Evolutionary conservation across 768 basidiomycete species (phyloP), one percentile per base, ranked within the genome.

Genomic region (Gymnopilus junonius): DNA sequence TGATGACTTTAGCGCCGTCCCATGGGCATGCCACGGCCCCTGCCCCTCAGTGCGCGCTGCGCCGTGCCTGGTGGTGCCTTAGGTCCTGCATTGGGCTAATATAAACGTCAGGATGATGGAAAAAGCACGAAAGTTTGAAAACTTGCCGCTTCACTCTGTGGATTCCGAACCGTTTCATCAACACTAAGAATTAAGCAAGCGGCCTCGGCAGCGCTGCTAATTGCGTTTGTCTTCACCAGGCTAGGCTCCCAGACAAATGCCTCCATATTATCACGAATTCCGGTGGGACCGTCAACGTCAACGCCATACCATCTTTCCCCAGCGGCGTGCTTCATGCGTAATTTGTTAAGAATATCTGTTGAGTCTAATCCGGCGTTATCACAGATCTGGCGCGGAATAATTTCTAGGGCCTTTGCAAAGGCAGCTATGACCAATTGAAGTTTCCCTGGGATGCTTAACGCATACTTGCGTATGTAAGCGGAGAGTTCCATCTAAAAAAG

Each of bases 161-260:
- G 97, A 73, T 95, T 97, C 66, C 92, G 84, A 29, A 99, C 95
- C 5, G 97, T 99, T 82, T 99, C 97, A 71, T 99, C 97, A 3
- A 99, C 93, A 67, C 93, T 95, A 61, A 99, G 79, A 69, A 99
- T 94, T 74, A 99, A 76, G 77, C 93, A 98, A 11, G 97, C 97
- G 10, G 97, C 97, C 77, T 99, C 97, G 10, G 93, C 84, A 5
- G 97, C 97, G 71, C 96, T 97, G 75, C 88, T 91, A 71, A 99
- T 89, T 23, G 97, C 97, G 71, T 99, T 99, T 48, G 89, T 78
- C 80, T 99, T 99, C 71, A 99, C 93, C 62, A 99, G 82, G 65
- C 91, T 91, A 15, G 97, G 97, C 74, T 99, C 97, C 97, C 97
- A 99, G 8, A 99, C 97, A 71, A 99, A 99, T 46, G 93, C 92